Evolutionary conservation across 1,284 basidiomycete species (phyloP).

Genomic region (Afroboletus lepidellus): DNA sequence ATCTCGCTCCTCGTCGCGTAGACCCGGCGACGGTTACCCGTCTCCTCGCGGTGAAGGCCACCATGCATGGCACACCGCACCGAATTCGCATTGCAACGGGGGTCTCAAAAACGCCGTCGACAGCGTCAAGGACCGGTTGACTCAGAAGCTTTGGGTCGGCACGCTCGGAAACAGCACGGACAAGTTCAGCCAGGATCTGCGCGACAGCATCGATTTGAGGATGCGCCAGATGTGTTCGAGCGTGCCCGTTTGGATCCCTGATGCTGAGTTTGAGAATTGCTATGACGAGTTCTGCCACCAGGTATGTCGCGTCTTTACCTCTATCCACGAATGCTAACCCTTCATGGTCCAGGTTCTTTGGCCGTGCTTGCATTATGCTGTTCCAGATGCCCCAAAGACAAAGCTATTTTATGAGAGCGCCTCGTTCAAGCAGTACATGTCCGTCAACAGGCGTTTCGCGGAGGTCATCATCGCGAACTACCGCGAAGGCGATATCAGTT

Average conservation of each 20-base stretch:
- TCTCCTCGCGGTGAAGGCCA: slow-evolving; percentile 13
- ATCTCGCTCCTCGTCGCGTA: slow-evolving; percentile 53
- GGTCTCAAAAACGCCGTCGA: slow-evolving; percentile 78
- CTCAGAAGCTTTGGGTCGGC: slow-evolving; percentile 76
- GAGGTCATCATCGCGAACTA: slow-evolving; percentile 73
- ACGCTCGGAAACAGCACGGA: slow-evolving; percentile 72
- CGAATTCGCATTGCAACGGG: slow-evolving; percentile 74
- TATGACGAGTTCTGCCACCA: slow-evolving; percentile 91
- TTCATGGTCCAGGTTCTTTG: slow-evolving; percentile 62
- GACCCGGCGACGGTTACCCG: slow-evolving; percentile 19
- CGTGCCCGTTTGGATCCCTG: slow-evolving; percentile 79
- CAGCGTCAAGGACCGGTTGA: slow-evolving; percentile 53
- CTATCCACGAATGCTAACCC: background rate
- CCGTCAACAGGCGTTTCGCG: slow-evolving; percentile 84
- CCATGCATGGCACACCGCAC: slow-evolving; percentile 56
- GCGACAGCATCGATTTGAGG: slow-evolving; percentile 57
- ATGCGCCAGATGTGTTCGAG: slow-evolving; percentile 58
- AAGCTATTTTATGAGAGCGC: slow-evolving; percentile 78
- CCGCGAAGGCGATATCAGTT: slow-evolving; percentile 78
- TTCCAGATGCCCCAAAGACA: slow-evolving; percentile 83
- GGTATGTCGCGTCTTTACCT: slow-evolving; percentile 32
- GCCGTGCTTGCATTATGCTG: slow-evolving; percentile 85
- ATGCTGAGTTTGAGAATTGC: slow-evolving; percentile 70
- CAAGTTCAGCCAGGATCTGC: slow-evolving; percentile 53
- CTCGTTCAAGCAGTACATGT: slow-evolving; percentile 75